Conservation (phyloP, 148 eudicot genomes). For the Rhododendron griersonianum region DNA sequence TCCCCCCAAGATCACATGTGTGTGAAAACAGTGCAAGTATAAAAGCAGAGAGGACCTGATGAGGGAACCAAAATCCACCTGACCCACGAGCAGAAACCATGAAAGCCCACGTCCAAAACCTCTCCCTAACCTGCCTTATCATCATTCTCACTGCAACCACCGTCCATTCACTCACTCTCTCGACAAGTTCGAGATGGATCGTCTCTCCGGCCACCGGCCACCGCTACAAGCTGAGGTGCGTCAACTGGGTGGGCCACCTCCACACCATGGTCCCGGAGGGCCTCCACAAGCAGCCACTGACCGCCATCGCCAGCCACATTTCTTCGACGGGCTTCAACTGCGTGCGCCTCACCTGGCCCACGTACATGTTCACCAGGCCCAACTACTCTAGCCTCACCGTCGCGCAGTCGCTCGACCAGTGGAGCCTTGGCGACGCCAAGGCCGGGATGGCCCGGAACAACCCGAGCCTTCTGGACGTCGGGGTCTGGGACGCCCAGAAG, state of each 20-base stretch:
- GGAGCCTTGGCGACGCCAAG: constrained; percentile 16
- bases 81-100: neutral
- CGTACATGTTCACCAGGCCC: constrained; percentile 32
- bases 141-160: neutral
- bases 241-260: constrained; percentile 40
- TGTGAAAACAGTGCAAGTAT: too few relatives aligned
- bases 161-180: constrained; percentile 26
- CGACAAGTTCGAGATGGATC: constrained; percentile 40
- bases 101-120: neutral
- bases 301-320: constrained; percentile 11
- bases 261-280: constrained; percentile 44
- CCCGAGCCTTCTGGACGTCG: constrained; percentile 20
- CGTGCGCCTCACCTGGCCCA: constrained; percentile 49
- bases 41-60: neutral
- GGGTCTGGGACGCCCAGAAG: constrained; percentile 25
- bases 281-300: constrained; percentile 34
- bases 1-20: too few relatives aligned
- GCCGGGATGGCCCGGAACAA: constrained; percentile 24
- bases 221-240: constrained; percentile 36
- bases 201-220: constrained; percentile 18
- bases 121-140: neutral
- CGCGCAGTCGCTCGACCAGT: constrained; percentile 15
- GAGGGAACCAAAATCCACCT: neutral
- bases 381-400: constrained; percentile 20
- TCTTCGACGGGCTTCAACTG: constrained; percentile 39